phyloP scores from a whole-genome alignment of 2,329 filamentous ascomycete species.

The Fusarium sp. region DNA sequence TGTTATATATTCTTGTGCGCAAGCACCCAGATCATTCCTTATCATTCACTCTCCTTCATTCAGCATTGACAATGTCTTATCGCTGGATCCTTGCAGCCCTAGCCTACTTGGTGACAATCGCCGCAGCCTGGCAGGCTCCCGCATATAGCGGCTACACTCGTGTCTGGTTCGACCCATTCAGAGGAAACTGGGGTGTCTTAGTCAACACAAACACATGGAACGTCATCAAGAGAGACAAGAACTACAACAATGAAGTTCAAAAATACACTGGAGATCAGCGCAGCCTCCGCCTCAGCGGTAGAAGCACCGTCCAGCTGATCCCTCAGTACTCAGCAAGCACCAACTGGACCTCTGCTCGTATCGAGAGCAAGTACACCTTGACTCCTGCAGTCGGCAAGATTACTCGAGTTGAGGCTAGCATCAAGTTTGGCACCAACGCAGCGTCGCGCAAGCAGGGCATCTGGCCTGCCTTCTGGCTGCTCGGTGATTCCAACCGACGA shows the following conservation, averaged over 20 bases:
- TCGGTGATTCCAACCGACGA: constrained; percentile 62
- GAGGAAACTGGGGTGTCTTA: constrained; percentile 48
- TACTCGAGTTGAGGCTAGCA: constrained; percentile 58
- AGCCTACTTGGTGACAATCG: constrained; percentile 47
- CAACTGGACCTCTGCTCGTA: constrained; percentile 66
- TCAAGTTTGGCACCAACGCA: constrained; percentile 60
- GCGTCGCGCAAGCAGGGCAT: constrained; percentile 62
- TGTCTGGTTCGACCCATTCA: constrained; percentile 59
- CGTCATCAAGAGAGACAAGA: constrained; percentile 52
- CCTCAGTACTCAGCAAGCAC: constrained; percentile 53
- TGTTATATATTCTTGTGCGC: neutral
- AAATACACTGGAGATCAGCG: constrained; percentile 58
- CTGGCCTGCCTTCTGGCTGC: constrained; percentile 70
- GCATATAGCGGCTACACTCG: constrained; percentile 52
- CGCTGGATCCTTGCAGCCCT: constrained; percentile 40
- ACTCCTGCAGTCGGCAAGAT: constrained; percentile 59
- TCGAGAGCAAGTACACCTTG: constrained; percentile 62
- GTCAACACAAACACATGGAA: constrained; percentile 56
- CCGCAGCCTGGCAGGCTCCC: constrained; percentile 53
- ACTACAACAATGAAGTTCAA: constrained; percentile 65
- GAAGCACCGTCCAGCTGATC: constrained; percentile 62
- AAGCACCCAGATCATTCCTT: constrained; percentile 7
- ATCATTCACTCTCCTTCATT: neutral
- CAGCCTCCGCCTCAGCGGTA: constrained; percentile 65
- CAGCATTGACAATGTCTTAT: constrained; percentile 36